These are phyloP conservation scores for Ustilago trichophora DNA, from an alignment of 1,284 basidiomycete genomes.

Conservation along the genomic window DNA sequence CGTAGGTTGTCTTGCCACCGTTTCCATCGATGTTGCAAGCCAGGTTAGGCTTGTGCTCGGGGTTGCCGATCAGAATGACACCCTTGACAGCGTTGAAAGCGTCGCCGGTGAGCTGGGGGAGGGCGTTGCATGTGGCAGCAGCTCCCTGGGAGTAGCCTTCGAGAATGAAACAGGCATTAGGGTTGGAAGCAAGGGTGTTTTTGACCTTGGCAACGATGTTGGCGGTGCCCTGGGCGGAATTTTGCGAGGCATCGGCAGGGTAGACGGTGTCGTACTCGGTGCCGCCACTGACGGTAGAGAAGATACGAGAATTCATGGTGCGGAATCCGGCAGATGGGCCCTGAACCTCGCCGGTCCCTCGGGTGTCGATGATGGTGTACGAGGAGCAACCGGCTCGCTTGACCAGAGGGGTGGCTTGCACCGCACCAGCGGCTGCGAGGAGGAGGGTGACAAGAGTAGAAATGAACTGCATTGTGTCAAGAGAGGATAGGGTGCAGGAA, in stretches of 20 bases:
- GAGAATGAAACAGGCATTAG: constrained; percentile 41
- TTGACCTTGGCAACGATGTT: constrained; percentile 47
- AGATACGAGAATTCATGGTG: constrained; percentile 46
- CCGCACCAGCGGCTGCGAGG: constrained; percentile 13
- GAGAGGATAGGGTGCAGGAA: too few species aligned
- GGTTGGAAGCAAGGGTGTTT: constrained; percentile 11
- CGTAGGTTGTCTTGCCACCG: constrained; percentile 54
- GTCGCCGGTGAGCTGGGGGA: constrained; percentile 43
- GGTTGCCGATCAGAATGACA: constrained; percentile 64
- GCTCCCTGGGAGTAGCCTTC: constrained; percentile 60
- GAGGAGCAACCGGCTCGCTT: constrained; percentile 26
- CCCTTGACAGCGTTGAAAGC: constrained; percentile 58
- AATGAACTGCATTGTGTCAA: constrained; percentile 10
- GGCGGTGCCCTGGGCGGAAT: constrained; percentile 46
- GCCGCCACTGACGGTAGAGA: constrained; percentile 35
- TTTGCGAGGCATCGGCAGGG: constrained; percentile 53
- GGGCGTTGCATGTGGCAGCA: constrained; percentile 60
- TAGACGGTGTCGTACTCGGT: constrained; percentile 62
- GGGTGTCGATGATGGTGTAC: constrained; percentile 60
- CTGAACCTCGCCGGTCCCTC: constrained; percentile 63
- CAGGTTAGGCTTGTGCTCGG: constrained; percentile 55
- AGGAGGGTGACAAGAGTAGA: constrained; percentile 11
- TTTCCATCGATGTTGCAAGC: constrained; percentile 60
- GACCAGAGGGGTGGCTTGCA: constrained; percentile 11
- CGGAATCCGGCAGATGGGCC: constrained; percentile 53